phyloP scores from a whole-genome alignment of 1,139 yeast genomes.

The Suhomyces anneliseae region DNA sequence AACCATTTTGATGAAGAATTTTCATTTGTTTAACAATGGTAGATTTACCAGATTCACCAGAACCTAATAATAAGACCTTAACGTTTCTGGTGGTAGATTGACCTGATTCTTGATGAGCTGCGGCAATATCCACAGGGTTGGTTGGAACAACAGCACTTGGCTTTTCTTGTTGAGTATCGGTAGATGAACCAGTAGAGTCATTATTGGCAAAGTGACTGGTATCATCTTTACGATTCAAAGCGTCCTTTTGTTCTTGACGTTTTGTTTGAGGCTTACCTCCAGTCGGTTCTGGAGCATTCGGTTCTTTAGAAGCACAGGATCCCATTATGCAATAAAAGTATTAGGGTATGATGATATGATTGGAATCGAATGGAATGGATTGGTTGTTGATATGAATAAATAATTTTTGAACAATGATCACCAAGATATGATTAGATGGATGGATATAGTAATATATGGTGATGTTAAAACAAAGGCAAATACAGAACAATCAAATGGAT shows the following conservation, averaged over 20 bases:
- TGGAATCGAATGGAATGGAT: no score
- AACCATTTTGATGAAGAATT: constrained; percentile 71
- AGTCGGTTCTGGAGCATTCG: constrained; percentile 10
- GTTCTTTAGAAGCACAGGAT: constrained; percentile 30
- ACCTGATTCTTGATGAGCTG: constrained; percentile 3
- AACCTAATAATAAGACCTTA: constrained; percentile 67
- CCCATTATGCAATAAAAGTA: constrained; percentile 19
- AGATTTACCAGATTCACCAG: constrained; percentile 80
- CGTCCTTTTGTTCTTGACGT: constrained; percentile 14
- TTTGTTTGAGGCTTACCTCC: constrained; percentile 10
- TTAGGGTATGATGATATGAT: not conserved
- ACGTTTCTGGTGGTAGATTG: constrained; percentile 38
- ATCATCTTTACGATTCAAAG: constrained; percentile 14
- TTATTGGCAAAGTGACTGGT: constrained; percentile 6
- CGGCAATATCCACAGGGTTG: constrained; percentile 11
- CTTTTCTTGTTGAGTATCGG: constrained; percentile 11
- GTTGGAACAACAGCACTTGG: constrained; percentile 6
- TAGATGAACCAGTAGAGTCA: constrained; percentile 22
- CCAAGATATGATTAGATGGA: no score
- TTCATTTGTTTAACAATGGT: constrained; percentile 76
- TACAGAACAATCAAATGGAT: no score
- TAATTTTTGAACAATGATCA: no score
- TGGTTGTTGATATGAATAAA: no score
- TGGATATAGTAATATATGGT: no score
- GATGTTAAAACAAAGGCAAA: no score